phyloP scores from a whole-genome alignment of 2,329 filamentous ascomycete species.

The Trichoderma semiorbis region DNA sequence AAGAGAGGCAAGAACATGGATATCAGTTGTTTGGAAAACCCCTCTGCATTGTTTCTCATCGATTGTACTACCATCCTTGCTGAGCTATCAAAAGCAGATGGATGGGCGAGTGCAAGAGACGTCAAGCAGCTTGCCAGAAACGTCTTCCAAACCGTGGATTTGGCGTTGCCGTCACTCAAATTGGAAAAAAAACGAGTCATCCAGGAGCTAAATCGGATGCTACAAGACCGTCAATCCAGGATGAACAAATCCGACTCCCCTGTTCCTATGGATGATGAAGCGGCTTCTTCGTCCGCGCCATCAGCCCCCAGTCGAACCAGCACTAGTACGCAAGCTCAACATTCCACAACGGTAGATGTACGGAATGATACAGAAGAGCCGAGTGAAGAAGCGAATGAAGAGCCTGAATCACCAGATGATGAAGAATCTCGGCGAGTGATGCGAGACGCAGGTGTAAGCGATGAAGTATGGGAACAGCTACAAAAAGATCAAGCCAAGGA shows the following conservation, averaged over 20 bases:
- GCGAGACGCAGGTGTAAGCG: slow-evolving; percentile 57
- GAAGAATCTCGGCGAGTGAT: background rate
- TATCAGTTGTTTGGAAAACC: slow-evolving; percentile 26
- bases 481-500: slow-evolving; percentile 45
- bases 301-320: background rate
- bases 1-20: slow-evolving; percentile 24
- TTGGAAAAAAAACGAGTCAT: slow-evolving; percentile 23
- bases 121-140: slow-evolving; percentile 51
- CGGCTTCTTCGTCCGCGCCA: background rate
- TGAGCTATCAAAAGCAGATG: slow-evolving; percentile 39
- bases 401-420: background rate
- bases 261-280: slow-evolving; percentile 7
- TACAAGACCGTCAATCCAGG: slow-evolving; percentile 1
- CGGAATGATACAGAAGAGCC: background rate
- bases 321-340: background rate
- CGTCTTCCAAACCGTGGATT: slow-evolving; percentile 42
- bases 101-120: slow-evolving; percentile 64
- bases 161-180: slow-evolving; percentile 6
- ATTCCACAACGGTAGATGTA: slow-evolving; percentile 3
- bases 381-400: slow-evolving; percentile 10
- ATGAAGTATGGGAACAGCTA: slow-evolving; percentile 60
- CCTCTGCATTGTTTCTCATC: slow-evolving; percentile 4
- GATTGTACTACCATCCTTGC: slow-evolving; percentile 33
- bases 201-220: slow-evolving; percentile 25
- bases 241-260: background rate